Evolutionary conservation across 306 rosid genomes (phyloP).

Genomic region (Castanospermum australe): DNA sequence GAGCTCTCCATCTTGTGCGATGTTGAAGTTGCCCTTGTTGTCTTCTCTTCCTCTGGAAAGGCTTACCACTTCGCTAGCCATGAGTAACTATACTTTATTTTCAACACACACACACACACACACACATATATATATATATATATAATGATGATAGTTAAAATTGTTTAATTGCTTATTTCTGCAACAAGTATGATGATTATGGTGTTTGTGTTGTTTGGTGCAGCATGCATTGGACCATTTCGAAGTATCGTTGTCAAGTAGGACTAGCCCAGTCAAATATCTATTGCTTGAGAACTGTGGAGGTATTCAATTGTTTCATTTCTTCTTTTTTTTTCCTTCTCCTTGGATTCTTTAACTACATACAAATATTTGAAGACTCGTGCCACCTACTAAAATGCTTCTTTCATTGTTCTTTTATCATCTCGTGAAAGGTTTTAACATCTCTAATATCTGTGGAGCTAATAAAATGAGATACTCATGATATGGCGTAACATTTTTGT

Average conservation of each 20-base stretch:
- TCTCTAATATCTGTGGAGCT: no score
- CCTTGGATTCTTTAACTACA: background rate
- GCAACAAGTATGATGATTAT: background rate
- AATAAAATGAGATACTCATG: no score
- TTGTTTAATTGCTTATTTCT: background rate
- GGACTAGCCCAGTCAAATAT: conserved; percentile 34
- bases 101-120: background rate
- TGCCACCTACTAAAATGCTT: no score
- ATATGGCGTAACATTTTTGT: no score
- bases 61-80: conserved; percentile 50
- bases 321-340: background rate
- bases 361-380: background rate
- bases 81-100: conserved; percentile 24
- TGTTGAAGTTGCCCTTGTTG: conserved; percentile 50
- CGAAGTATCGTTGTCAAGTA: conserved; percentile 37
- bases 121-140: background rate
- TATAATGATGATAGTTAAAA: background rate
- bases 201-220: background rate
- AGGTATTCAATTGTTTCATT: background rate
- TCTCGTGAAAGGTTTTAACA: no score
- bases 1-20: conserved; percentile 62
- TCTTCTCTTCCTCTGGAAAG: conserved; percentile 56
- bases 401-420: no score
- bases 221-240: conserved; percentile 54
- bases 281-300: conserved; percentile 26